phyloP scores from a whole-genome alignment of 2,329 filamentous ascomycete species.

The Talaromyces sp. region DNA sequence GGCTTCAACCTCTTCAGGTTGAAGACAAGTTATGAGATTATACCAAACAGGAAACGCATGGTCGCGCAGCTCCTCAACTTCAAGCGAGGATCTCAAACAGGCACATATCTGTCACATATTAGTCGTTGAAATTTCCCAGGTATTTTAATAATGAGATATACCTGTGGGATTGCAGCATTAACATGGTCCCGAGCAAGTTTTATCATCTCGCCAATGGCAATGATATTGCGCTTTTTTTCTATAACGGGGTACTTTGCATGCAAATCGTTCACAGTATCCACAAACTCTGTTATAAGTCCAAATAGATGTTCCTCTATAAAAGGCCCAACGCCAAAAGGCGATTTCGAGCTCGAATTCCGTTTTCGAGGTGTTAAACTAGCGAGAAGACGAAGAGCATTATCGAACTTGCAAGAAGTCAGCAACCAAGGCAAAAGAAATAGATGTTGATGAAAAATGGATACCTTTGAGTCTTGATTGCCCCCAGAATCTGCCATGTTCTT shows the following conservation, averaged over 20 bases:
- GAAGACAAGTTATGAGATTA: constrained; percentile 67
- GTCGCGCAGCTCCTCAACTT: constrained; percentile 67
- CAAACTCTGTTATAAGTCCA: constrained; percentile 78
- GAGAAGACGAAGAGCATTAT: constrained; percentile 48
- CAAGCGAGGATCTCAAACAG: constrained; percentile 80
- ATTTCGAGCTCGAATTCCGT: constrained; percentile 40
- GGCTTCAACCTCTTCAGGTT: constrained; percentile 70
- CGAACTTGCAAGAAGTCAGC: constrained; percentile 24
- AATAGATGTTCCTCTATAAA: constrained; percentile 83
- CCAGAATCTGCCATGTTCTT: constrained; percentile 69
- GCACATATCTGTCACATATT: constrained; percentile 66
- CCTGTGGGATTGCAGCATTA: constrained; percentile 77
- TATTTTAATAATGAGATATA: constrained; percentile 33
- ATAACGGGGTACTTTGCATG: constrained; percentile 50
- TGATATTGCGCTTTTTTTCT: constrained; percentile 73
- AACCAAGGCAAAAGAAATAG: background rate
- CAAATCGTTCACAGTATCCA: constrained; percentile 69
- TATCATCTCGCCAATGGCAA: constrained; percentile 84
- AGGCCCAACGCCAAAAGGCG: constrained; percentile 56
- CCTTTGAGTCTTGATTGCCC: constrained; percentile 47
- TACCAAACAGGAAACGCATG: constrained; percentile 80
- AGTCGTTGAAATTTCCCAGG: background rate
- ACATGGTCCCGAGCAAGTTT: constrained; percentile 67
- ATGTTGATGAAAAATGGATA: constrained; percentile 30
- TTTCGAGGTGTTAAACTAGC: constrained; percentile 49